These are phyloP conservation scores for Rhizophora apiculata DNA, from an alignment of 345 rosid genomes.

Conservation along the genomic window DNA sequence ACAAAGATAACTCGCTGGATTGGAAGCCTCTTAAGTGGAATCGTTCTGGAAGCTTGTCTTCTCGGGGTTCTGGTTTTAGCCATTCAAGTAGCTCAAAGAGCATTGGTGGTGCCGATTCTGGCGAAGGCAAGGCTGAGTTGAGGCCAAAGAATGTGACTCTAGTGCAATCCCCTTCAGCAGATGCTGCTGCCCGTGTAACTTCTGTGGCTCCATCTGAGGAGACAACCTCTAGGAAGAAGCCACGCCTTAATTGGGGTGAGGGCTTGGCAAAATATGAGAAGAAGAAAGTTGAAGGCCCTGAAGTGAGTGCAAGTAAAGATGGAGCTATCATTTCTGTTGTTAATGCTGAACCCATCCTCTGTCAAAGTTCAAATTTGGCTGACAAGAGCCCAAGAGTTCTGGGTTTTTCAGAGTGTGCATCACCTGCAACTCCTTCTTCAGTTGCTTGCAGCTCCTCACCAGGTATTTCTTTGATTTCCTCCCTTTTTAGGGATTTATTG, in stretches of 20 bases:
- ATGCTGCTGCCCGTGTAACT: slow-evolving; percentile 53
- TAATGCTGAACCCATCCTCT: slow-evolving; percentile 40
- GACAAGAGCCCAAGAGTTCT: slow-evolving; percentile 63
- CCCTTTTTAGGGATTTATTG: background rate
- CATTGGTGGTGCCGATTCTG: slow-evolving; percentile 59
- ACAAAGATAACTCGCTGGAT: slow-evolving; percentile 53
- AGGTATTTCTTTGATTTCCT: slow-evolving; percentile 38
- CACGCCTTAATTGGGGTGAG: slow-evolving; percentile 96
- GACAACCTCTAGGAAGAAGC: slow-evolving; percentile 68
- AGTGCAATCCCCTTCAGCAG: slow-evolving; percentile 59
- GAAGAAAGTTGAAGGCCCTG: slow-evolving; percentile 75
- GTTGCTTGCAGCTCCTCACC: slow-evolving; percentile 88
- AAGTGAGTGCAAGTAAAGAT: slow-evolving; percentile 43
- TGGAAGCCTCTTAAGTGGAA: slow-evolving; percentile 79
- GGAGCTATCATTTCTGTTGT: slow-evolving; percentile 28
- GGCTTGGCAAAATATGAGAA: slow-evolving; percentile 96
- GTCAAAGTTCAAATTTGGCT: slow-evolving; percentile 40
- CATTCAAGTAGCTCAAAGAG: slow-evolving; percentile 88
- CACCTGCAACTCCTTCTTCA: slow-evolving; percentile 93
- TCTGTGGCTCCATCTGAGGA: slow-evolving; percentile 54
- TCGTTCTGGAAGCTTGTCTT: slow-evolving; percentile 69
- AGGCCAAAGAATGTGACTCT: slow-evolving; percentile 41
- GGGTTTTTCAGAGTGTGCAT: slow-evolving; percentile 60
- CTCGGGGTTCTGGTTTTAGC: slow-evolving; percentile 79
- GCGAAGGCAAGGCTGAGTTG: slow-evolving; percentile 52